Evolutionary conservation across 2,329 filamentous ascomycete genomes (phyloP).

Genomic region (Colletotrichum truncatum): DNA sequence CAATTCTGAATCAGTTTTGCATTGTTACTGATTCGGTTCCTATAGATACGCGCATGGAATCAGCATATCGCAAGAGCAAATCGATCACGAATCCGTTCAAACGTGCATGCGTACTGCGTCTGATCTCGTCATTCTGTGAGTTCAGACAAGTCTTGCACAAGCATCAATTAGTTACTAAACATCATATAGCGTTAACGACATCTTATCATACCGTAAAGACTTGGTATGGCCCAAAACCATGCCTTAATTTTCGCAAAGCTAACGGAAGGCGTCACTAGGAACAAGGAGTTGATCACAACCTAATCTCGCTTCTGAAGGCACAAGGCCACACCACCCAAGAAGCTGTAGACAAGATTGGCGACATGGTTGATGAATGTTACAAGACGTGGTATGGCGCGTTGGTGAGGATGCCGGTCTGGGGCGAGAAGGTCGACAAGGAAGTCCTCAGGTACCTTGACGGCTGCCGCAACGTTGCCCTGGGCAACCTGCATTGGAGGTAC

Average conservation of each 20-base stretch:
- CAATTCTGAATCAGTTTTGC: background rate
- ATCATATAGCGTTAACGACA: background rate
- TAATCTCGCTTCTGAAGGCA: slow-evolving; percentile 1
- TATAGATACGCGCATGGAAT: background rate
- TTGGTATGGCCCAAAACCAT: background rate
- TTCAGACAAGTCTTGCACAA: accelerated
- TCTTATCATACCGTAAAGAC: slow-evolving; percentile 1
- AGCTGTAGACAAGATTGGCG: background rate
- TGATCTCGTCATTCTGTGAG: background rate
- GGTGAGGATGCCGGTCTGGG: slow-evolving; percentile 3
- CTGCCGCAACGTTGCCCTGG: slow-evolving; percentile 1
- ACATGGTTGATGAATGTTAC: slow-evolving; percentile 10
- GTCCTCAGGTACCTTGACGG: slow-evolving; percentile 1
- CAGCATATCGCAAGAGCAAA: background rate
- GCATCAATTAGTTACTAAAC: background rate
- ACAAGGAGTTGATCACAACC: background rate
- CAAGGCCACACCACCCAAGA: background rate
- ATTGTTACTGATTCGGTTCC: background rate
- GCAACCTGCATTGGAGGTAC: background rate
- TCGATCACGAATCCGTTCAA: background rate
- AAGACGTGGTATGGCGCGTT: background rate
- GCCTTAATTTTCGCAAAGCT: background rate
- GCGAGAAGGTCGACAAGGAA: background rate
- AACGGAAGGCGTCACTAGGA: background rate
- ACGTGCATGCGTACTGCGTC: background rate